Evolutionary conservation across 1,284 basidiomycete genomes (phyloP).

Genomic region (Xerocomus nothofagi): DNA sequence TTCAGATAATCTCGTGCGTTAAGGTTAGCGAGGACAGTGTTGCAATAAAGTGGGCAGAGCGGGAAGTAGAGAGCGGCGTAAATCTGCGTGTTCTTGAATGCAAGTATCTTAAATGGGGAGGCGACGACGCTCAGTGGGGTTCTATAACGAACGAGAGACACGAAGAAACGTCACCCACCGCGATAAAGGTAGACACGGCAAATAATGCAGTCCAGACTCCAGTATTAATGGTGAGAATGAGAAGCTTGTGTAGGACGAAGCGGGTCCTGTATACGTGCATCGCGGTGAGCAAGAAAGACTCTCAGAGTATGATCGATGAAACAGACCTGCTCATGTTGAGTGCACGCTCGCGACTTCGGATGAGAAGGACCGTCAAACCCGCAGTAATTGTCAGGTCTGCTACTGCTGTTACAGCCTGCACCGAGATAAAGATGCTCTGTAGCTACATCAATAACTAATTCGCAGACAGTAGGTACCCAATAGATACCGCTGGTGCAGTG

Average conservation of each 20-base stretch:
- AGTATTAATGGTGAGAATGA: constrained; percentile 13
- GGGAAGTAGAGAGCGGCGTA: constrained; percentile 4
- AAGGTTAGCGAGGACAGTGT: constrained; percentile 9
- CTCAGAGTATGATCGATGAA: neutral
- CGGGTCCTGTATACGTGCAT: neutral
- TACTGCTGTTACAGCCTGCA: constrained; percentile 1
- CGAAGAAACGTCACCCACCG: neutral
- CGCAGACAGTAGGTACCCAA: neutral
- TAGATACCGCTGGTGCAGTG: neutral
- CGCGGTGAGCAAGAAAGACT: neutral
- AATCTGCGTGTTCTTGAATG: constrained; percentile 1
- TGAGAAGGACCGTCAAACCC: neutral
- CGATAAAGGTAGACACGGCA: constrained; percentile 2
- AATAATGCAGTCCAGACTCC: constrained; percentile 12
- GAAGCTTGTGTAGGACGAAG: neutral
- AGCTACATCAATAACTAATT: neutral
- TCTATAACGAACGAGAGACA: neutral
- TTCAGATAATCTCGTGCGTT: constrained; percentile 5
- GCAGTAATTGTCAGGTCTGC: constrained; percentile 3
- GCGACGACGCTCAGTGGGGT: neutral
- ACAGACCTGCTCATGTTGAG: constrained; percentile 1
- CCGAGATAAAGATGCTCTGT: neutral
- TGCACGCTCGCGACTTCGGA: neutral
- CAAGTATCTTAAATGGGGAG: neutral
- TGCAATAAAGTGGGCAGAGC: constrained; percentile 12